Conservation (phyloP, 768 basidiomycete species). For the Leccinum subgranulosum region DNA sequence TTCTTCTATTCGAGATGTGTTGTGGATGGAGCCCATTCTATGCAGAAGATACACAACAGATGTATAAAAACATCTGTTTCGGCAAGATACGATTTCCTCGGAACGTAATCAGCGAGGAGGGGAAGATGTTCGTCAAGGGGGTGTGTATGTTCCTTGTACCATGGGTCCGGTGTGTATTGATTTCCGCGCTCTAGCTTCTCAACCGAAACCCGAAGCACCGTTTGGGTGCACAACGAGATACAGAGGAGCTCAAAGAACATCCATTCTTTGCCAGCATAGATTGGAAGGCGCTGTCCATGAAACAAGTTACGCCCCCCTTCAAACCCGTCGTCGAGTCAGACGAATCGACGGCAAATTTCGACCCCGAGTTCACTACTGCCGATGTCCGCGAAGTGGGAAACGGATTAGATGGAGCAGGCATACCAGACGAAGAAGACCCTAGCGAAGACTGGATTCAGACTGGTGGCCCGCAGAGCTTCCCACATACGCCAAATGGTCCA, state of each 20-base stretch:
- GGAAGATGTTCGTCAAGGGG: slow-evolving; percentile 98
- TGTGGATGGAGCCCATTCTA: slow-evolving; percentile 99
- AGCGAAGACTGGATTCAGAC: slow-evolving; percentile 54
- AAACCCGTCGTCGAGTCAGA: slow-evolving; percentile 98
- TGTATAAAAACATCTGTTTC: slow-evolving; percentile 99
- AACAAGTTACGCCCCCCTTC: slow-evolving; percentile 95
- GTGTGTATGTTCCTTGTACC: slow-evolving; percentile 49
- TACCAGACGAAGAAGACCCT: slow-evolving; percentile 59
- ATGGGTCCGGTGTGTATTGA: slow-evolving; percentile 14
- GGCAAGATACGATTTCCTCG: slow-evolving; percentile 98
- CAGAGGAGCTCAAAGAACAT: slow-evolving; percentile 94
- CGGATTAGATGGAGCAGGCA: slow-evolving; percentile 43
- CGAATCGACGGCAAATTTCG: slow-evolving; percentile 97
- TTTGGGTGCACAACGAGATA: slow-evolving; percentile 85
- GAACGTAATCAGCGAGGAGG: slow-evolving; percentile 95
- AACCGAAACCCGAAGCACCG: slow-evolving; percentile 99
- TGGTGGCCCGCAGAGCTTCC: slow-evolving; percentile 30
- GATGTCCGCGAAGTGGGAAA: slow-evolving; percentile 74
- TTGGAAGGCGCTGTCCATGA: slow-evolving; percentile 82
- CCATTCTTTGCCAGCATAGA: slow-evolving; percentile 91
- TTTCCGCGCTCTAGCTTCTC: slow-evolving; percentile 60
- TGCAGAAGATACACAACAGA: slow-evolving; percentile 98
- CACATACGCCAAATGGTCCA: slow-evolving; percentile 74
- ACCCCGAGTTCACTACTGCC: slow-evolving; percentile 95
- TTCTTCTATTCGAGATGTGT: slow-evolving; percentile 98